Percentiles rank a stretch among this genome's conserved stretches.
phyloP scores from a whole-genome alignment of 306 rosid species.

The Nissolia schottii region DNA sequence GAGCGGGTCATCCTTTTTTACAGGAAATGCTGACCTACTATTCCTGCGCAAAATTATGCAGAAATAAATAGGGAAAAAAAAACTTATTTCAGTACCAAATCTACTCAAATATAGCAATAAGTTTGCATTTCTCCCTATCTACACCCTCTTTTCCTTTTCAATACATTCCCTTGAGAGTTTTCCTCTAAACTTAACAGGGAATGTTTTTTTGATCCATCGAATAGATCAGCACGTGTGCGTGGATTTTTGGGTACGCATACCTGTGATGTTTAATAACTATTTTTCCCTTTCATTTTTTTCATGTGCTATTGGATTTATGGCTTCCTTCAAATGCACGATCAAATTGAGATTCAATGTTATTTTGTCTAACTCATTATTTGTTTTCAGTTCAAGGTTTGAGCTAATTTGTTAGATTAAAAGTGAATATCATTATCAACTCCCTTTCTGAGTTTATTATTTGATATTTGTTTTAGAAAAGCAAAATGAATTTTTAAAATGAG shows the following conservation, averaged over 20 bases:
- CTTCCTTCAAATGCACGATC: neutral
- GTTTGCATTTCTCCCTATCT: slow-evolving; percentile 2
- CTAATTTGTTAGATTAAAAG: neutral
- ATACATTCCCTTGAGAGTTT: slow-evolving; percentile 31
- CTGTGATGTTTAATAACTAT: neutral
- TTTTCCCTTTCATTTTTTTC: neutral
- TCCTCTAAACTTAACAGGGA: slow-evolving; percentile 31
- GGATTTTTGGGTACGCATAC: slow-evolving; percentile 5
- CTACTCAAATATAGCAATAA: neutral
- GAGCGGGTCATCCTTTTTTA: neutral
- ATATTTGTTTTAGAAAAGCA: too few species aligned
- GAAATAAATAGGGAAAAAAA: neutral
- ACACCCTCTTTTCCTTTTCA: neutral
- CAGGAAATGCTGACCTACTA: slow-evolving; percentile 21
- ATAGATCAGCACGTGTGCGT: neutral
- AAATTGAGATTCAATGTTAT: neutral
- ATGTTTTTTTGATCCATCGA: slow-evolving; percentile 10
- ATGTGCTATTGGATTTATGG: neutral
- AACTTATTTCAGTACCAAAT: neutral
- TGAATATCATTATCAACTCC: neutral
- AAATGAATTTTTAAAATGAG: neutral
- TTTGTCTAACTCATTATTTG: neutral
- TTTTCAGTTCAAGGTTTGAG: neutral
- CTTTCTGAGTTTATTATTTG: too few species aligned
- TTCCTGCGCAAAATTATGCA: slow-evolving; percentile 28